A percentile compares a stretch with the other conserved stretches of the same genome.
phyloP scores from a whole-genome alignment of 73 alveolate genomes.

The Tetrahymena thermophila region DNA sequence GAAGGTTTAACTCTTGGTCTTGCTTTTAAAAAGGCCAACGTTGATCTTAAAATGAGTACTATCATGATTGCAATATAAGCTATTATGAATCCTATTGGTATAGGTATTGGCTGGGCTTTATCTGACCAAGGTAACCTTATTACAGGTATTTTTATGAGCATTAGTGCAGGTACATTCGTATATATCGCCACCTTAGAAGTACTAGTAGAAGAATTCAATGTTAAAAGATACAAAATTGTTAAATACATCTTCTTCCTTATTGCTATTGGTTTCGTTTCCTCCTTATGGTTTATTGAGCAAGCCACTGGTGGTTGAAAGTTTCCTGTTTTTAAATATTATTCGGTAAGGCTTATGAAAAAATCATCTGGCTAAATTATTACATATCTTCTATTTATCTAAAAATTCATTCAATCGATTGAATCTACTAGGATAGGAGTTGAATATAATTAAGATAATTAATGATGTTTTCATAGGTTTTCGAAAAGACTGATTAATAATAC shows the following conservation, averaged over 20 bases:
- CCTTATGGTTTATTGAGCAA: constrained; percentile 41
- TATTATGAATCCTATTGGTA: constrained; percentile 73
- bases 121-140: constrained; percentile 57
- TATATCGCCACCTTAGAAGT: constrained; percentile 85
- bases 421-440: no score
- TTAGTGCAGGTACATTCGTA: constrained; percentile 87
- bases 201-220: constrained; percentile 71
- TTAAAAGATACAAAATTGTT: not conserved
- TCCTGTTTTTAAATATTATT: not conserved
- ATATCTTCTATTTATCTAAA: no score
- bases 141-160: constrained; percentile 61
- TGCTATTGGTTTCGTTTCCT: constrained; percentile 29
- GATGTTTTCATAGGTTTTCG: not conserved
- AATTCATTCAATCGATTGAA: no score
- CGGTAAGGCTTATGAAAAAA: not conserved
- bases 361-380: no score
- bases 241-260: constrained; percentile 16
- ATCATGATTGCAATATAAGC: constrained; percentile 48
- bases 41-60: constrained; percentile 12
- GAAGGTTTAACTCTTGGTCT: constrained; percentile 76
- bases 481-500: not conserved
- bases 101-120: constrained; percentile 70
- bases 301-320: constrained; percentile 17
- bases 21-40: constrained; percentile 30
- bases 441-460: no score